These are phyloP conservation scores for Malus hybrid DNA, from an alignment of 331 rosid species.

Conservation along the genomic window DNA sequence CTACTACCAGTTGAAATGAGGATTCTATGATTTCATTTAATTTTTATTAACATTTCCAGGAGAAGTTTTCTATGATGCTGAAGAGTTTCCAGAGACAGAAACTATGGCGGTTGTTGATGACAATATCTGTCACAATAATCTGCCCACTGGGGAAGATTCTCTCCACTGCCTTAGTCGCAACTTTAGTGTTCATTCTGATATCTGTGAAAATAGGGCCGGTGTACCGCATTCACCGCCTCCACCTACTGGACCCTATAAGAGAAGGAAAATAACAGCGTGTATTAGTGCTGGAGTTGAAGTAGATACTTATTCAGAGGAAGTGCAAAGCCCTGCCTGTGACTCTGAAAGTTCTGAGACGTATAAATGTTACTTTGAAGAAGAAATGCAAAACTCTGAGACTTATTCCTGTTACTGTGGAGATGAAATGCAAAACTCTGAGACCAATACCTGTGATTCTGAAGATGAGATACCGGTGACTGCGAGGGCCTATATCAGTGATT, in stretches of 20 bases:
- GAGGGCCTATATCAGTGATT: constrained; percentile 9
- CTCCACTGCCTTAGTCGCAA: constrained; percentile 19
- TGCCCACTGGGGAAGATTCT: constrained; percentile 28
- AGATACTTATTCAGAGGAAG: constrained; percentile 32
- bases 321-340: constrained; percentile 15
- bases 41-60: constrained; percentile 40
- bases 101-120: constrained; percentile 32
- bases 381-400: constrained; percentile 22
- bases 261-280: constrained; percentile 54
- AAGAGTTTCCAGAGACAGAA: constrained; percentile 43
- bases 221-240: constrained; percentile 59
- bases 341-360: constrained; percentile 16
- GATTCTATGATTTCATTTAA: constrained; percentile 2
- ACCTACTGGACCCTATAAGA: constrained; percentile 68
- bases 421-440: constrained; percentile 25
- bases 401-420: constrained; percentile 21
- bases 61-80: constrained; percentile 70
- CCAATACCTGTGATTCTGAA: constrained; percentile 15
- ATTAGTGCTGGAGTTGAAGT: constrained; percentile 25
- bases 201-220: constrained; percentile 16
- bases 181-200: constrained; percentile 24
- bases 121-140: constrained; percentile 13
- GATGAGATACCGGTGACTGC: constrained; percentile 19
- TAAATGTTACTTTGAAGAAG: constrained; percentile 21
- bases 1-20: constrained; percentile 9